phyloP scores from a whole-genome alignment of 108 stramenopile species.

The Skeletonema potamos region DNA sequence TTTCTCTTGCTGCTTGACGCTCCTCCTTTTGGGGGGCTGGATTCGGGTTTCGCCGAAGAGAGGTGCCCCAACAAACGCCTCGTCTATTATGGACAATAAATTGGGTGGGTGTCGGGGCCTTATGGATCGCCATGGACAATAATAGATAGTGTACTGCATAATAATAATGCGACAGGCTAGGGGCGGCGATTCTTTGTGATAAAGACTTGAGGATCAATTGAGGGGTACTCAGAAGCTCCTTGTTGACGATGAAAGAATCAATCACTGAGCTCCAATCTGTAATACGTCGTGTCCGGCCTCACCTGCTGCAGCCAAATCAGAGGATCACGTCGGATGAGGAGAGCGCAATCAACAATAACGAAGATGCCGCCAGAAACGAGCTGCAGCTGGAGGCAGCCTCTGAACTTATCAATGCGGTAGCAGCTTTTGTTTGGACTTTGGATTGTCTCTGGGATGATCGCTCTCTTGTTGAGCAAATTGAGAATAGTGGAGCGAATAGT shows the following conservation, averaged over 20 bases:
- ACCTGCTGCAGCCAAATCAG: neutral
- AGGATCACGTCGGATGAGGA: neutral
- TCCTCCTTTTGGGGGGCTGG: no score
- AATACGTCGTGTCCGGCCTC: slow-evolving; percentile 13
- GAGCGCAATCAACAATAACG: neutral
- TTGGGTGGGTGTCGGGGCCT: no score
- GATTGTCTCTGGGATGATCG: slow-evolving; percentile 17
- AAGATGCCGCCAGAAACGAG: neutral
- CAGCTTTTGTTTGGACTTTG: slow-evolving; percentile 22
- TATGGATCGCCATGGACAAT: no score
- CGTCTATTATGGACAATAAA: no score
- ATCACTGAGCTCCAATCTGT: slow-evolving; percentile 17
- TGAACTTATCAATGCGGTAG: slow-evolving; percentile 15
- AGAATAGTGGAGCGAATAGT: neutral
- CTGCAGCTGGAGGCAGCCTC: slow-evolving; percentile 4
- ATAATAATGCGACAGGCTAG: no score
- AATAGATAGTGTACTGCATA: no score
- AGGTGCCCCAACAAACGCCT: no score
- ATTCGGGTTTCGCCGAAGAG: no score
- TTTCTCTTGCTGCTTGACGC: no score
- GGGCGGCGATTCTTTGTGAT: neutral
- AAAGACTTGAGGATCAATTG: neutral
- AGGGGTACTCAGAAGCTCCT: neutral
- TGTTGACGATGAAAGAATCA: slow-evolving; percentile 15
- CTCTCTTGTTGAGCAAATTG: neutral